These are phyloP conservation scores for Corylus avellana DNA, from an alignment of 306 rosid genomes.

Conservation along the genomic window DNA sequence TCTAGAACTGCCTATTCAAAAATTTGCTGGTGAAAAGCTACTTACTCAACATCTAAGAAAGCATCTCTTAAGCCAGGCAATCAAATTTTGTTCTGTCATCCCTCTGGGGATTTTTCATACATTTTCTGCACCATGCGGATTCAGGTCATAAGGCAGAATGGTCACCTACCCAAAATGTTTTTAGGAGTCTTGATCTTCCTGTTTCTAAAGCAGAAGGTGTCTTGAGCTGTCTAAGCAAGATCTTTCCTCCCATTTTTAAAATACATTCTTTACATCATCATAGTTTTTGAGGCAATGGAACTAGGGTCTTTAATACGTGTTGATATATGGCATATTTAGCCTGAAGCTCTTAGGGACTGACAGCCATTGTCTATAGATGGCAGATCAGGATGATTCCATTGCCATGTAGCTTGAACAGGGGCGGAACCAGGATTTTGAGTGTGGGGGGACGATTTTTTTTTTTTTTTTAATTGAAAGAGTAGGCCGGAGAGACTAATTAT, in stretches of 20 bases:
- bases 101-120: too few species aligned
- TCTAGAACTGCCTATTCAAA: background rate
- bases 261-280: background rate
- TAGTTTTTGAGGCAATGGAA: background rate
- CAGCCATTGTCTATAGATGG: background rate
- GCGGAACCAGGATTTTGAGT: too few species aligned
- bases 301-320: background rate
- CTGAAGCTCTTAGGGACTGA: background rate
- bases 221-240: too few species aligned
- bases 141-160: too few species aligned
- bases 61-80: background rate
- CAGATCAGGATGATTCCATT: background rate
- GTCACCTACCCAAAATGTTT: too few species aligned
- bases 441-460: too few species aligned
- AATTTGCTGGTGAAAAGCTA: background rate
- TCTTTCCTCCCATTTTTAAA: too few species aligned
- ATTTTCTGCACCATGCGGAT: too few species aligned
- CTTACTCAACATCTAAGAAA: background rate
- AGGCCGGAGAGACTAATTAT: too few species aligned
- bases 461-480: too few species aligned
- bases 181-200: too few species aligned
- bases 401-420: background rate
- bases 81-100: background rate
- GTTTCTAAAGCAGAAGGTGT: too few species aligned
- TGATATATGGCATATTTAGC: background rate